Base-by-base conservation (phyloP, 2,329 filamentous ascomycete species). In the Cladosporium sp. region DNA sequence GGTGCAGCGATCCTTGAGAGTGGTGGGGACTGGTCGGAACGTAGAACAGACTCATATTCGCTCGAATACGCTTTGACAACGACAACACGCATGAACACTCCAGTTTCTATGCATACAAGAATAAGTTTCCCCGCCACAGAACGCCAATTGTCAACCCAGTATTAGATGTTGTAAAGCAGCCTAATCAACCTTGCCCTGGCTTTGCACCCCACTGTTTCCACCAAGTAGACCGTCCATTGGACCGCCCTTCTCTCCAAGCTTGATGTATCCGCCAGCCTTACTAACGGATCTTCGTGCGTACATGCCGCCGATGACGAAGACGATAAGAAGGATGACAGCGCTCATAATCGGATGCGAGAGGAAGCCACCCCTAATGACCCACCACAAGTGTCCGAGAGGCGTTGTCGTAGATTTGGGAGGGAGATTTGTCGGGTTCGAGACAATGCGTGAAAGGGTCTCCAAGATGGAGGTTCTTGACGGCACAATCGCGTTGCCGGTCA, bases 391-490 rank as follows among this genome's bases (percentile, higher is more conserved):
- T 64, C 85, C 81, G 56, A 92, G 73, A 53, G 78, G 78, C 50
- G 82, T 84, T 54, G 87, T 84, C n/a, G 87, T 90, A 57, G 86
- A 82, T 74, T 92, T 93, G 32, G 86, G 77, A 64, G 81, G 79
- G 68, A 95, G 86, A 66, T 84, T 82, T 43, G 86, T 80, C 45
- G 85, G 85, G 45, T 79, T 81, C 19, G 80, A 75, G 9, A 86
- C 81, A 56, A 89, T 79, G 66, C 87, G 86, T 62, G 81, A 80
- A 51, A 91, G 76, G 11, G 90, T 95, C 71, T 95, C 91, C 56
- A 95, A 82, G 66, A 96, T 95, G 3, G 87, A 90, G 3, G 89
- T 92, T 57, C 93, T 86, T 22, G 87, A 93, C 50, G 91, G 86
- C 61, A 91, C 84, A 66, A 98, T 97, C 57, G 86, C 82, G 70